phyloP scores from a whole-genome alignment of 768 basidiomycete species.

The Lentinula sp. region DNA sequence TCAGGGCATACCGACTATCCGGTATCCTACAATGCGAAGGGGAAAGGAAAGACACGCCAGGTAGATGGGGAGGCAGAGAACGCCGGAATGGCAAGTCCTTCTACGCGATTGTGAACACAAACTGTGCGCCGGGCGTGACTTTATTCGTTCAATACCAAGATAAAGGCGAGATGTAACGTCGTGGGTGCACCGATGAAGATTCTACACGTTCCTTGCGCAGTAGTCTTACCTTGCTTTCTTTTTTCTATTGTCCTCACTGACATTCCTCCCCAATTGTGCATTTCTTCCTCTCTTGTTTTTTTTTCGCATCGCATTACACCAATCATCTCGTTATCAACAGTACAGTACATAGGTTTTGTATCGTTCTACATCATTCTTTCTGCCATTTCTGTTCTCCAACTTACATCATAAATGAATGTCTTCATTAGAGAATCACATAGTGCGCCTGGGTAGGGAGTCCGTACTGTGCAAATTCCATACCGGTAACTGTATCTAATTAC shows the following conservation, averaged over 20 bases:
- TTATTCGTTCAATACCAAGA: not conserved
- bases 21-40: conserved; percentile 42
- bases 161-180: not conserved
- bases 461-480: not conserved
- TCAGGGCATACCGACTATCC: conserved; percentile 8
- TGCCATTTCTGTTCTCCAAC: not conserved
- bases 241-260: not conserved
- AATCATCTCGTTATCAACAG: not conserved
- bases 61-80: conserved; percentile 27
- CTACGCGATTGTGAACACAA: conserved; percentile 3
- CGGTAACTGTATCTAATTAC: not conserved
- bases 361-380: not conserved
- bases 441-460: not conserved
- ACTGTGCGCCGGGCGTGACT: not conserved
- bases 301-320: not conserved
- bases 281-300: not conserved
- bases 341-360: not conserved
- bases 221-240: not conserved
- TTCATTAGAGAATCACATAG: not conserved
- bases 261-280: not conserved
- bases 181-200: not conserved
- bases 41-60: conserved; percentile 59
- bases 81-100: conserved; percentile 10
- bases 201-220: not conserved
- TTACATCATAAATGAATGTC: not conserved